A percentile compares a stretch with the other conserved stretches of the same genome.
Conservation (phyloP, 2,329 filamentous ascomycete genomes). For the Aspergillaceae sp. region DNA sequence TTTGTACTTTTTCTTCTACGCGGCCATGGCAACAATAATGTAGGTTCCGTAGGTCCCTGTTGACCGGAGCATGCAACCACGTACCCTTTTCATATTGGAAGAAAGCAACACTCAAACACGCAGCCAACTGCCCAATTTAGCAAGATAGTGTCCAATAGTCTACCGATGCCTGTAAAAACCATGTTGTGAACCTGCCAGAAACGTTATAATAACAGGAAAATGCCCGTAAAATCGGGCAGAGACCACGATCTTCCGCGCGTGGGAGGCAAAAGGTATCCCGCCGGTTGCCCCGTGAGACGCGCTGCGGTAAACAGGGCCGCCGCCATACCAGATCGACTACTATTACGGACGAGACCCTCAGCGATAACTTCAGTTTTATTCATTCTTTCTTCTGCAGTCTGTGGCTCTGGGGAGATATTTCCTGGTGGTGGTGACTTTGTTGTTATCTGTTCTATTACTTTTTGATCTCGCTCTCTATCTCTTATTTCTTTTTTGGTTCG, state of each 20-base stretch:
- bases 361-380: neutral
- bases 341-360: neutral
- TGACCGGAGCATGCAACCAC: too few relatives aligned
- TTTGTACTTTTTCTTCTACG: too few relatives aligned
- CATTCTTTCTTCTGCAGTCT: neutral
- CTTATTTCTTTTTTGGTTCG: constrained; percentile 8
- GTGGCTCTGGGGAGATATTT: neutral
- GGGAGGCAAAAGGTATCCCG: neutral
- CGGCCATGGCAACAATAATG: too few relatives aligned
- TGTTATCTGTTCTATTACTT: neutral
- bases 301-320: constrained; percentile 16
- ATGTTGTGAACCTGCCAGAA: too few relatives aligned
- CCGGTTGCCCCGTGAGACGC: constrained; percentile 23
- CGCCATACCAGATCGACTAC: constrained; percentile 7
- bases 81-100: too few relatives aligned
- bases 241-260: neutral
- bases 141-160: too few relatives aligned
- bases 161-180: too few relatives aligned
- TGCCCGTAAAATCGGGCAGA: neutral
- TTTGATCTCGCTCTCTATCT: neutral
- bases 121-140: too few relatives aligned
- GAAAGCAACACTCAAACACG: too few relatives aligned
- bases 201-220: too few relatives aligned
- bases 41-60: too few relatives aligned
- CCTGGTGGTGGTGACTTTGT: neutral